Conservation (phyloP, 495 filamentous ascomycete genomes). For the Lophiotrema nucula region DNA sequence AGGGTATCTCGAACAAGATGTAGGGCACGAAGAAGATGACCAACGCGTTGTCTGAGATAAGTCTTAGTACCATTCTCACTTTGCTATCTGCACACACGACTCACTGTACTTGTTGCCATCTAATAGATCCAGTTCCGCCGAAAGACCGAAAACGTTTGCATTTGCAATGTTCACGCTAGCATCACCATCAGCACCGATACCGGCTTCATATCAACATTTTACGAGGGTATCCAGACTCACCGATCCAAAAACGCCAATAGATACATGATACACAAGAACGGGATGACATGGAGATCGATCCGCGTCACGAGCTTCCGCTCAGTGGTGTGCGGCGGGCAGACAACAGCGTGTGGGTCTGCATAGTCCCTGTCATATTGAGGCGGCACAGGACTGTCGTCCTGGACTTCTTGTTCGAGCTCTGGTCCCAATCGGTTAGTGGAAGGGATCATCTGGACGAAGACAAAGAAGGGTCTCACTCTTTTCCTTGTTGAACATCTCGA, state of each 20-base stretch:
- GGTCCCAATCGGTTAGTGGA: neutral
- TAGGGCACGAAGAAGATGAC: conserved; percentile 95
- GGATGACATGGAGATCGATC: conserved; percentile 79
- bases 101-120: conserved; percentile 65
- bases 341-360: conserved; percentile 33
- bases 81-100: too few species aligned
- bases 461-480: conserved; percentile 26
- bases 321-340: conserved; percentile 61
- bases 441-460: neutral
- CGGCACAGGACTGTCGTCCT: conserved; percentile 7
- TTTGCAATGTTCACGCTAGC: conserved; percentile 46
- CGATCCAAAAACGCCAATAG: conserved; percentile 85
- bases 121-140: conserved; percentile 59
- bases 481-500: conserved; percentile 16
- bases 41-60: conserved; percentile 73
- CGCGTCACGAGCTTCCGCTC: conserved; percentile 70
- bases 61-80: too few species aligned
- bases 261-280: conserved; percentile 79
- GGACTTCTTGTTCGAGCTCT: neutral
- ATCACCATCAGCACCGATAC: neutral
- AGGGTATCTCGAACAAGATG: conserved; percentile 82
- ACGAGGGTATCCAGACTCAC: conserved; percentile 41
- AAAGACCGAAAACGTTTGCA: conserved; percentile 61
- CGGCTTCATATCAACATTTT: neutral
- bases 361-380: conserved; percentile 13